A percentile compares a stretch with the other conserved stretches of the same genome.
Conservation (phyloP, 164 flowering plant species). For the Malania oleifera region DNA sequence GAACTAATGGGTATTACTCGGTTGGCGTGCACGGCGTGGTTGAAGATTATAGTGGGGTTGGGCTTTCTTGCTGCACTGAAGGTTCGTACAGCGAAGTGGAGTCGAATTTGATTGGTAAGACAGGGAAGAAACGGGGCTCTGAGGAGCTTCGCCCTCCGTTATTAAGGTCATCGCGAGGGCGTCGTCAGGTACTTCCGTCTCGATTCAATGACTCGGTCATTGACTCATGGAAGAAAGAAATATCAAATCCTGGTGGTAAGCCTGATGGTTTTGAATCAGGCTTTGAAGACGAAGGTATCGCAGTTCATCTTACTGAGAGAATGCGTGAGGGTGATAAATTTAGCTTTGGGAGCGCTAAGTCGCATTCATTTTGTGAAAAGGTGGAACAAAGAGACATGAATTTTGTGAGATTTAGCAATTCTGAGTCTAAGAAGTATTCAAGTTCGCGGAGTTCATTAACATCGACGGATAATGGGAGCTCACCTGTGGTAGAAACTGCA, state of each 20-base stretch:
- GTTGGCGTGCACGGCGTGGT: slow-evolving; percentile 54
- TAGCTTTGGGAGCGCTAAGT: slow-evolving; percentile 21
- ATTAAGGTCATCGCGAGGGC: slow-evolving; percentile 57
- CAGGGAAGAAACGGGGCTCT: slow-evolving; percentile 6
- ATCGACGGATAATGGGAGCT: slow-evolving; percentile 25
- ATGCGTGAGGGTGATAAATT: slow-evolving; percentile 27
- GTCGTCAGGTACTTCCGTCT: slow-evolving; percentile 70
- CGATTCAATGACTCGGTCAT: slow-evolving; percentile 58
- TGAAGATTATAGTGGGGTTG: slow-evolving; percentile 35
- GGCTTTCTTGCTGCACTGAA: slow-evolving; percentile 21
- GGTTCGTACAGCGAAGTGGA: slow-evolving; percentile 21
- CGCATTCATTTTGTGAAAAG: slow-evolving; percentile 28
- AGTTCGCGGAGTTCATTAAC: slow-evolving; percentile 40
- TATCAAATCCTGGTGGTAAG: too few species aligned
- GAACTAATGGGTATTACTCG: slow-evolving; percentile 34
- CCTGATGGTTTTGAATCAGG: slow-evolving; percentile 18
- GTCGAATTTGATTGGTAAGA: slow-evolving; percentile 17
- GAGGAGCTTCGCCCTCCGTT: slow-evolving; percentile 47
- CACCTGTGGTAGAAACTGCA: neutral
- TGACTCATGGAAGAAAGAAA: slow-evolving; percentile 66
- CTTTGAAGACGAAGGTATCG: slow-evolving; percentile 7
- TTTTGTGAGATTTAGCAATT: slow-evolving; percentile 12
- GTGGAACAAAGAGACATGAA: slow-evolving; percentile 22
- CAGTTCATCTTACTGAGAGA: slow-evolving; percentile 15
- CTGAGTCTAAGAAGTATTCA: slow-evolving; percentile 31